Conservation (phyloP, 2,329 filamentous ascomycete species). For the Elsinoe necatrix region DNA sequence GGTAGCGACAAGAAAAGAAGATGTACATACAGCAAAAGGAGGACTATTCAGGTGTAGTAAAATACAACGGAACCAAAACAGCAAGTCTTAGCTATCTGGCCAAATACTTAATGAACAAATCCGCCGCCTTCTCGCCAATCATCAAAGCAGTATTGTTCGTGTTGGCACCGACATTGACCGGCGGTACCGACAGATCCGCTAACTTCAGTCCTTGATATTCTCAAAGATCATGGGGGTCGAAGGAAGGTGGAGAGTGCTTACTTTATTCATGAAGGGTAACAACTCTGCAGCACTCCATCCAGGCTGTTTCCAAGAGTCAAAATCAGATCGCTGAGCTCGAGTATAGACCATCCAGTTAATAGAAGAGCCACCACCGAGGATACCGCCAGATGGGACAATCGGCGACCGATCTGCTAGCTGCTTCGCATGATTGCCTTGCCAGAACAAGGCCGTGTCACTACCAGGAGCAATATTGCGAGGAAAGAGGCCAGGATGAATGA, state of each 20-base stretch:
- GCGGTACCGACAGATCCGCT: constrained; percentile 36
- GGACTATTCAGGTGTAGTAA: too few relatives aligned
- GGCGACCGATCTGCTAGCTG: constrained; percentile 38
- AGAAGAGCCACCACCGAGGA: constrained; percentile 51
- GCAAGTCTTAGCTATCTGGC: background rate
- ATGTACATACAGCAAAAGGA: too few relatives aligned
- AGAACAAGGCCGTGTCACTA: constrained; percentile 46
- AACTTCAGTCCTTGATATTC: constrained; percentile 36
- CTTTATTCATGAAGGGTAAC: constrained; percentile 19
- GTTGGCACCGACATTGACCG: constrained; percentile 39
- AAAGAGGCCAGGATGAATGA: constrained; percentile 47
- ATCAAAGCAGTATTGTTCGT: constrained; percentile 40
- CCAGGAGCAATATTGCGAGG: constrained; percentile 40
- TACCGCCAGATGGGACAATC: constrained; percentile 38
- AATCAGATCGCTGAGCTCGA: constrained; percentile 20
- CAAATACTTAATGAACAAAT: constrained; percentile 34
- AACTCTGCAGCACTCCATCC: constrained; percentile 21
- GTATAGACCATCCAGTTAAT: constrained; percentile 34
- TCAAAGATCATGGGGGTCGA: too few relatives aligned
- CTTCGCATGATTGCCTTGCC: constrained; percentile 40
- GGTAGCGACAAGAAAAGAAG: too few relatives aligned
- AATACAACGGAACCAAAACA: background rate
- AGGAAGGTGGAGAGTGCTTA: too few relatives aligned
- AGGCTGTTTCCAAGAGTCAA: constrained; percentile 21
- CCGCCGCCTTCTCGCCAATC: constrained; percentile 36